Evolutionary conservation across 352 stramenopile species (phyloP).

Genomic region (Pelagophyceae sp.): DNA sequence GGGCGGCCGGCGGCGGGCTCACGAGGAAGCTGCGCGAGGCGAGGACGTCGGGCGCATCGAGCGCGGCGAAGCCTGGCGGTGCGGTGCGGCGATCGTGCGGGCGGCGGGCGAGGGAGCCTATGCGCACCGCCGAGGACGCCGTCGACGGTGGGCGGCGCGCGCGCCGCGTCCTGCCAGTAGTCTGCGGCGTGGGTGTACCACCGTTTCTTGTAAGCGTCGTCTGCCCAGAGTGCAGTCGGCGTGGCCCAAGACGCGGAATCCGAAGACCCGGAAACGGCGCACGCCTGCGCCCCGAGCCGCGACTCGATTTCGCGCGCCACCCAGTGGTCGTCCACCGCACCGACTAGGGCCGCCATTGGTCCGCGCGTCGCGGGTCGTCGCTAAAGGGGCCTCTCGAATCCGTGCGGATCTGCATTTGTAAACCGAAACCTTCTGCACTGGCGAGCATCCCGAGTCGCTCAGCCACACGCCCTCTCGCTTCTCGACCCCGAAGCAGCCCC

Average conservation of each 20-base stretch:
- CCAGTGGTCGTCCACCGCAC: too few species aligned
- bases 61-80: conserved; percentile 45
- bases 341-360: too few species aligned
- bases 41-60: conserved; percentile 46
- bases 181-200: conserved; percentile 59
- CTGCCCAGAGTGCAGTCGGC: neutral
- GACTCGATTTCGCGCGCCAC: too few species aligned
- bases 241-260: neutral
- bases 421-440: too few species aligned
- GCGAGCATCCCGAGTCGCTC: too few species aligned
- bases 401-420: too few species aligned
- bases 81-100: conserved; percentile 62
- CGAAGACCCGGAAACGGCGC: too few species aligned
- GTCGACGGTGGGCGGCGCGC: conserved; percentile 79
- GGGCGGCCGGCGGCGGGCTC: conserved; percentile 20
- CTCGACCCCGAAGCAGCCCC: too few species aligned
- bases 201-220: neutral
- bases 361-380: too few species aligned
- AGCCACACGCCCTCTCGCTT: too few species aligned
- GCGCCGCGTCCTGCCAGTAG: conserved; percentile 71
- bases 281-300: too few species aligned
- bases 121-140: conserved; percentile 86
- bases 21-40: conserved; percentile 43
- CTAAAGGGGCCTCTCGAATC: too few species aligned
- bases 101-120: conserved; percentile 67